phyloP scores from a whole-genome alignment of 306 rosid genomes.

The Sechiopsis laciniata region DNA sequence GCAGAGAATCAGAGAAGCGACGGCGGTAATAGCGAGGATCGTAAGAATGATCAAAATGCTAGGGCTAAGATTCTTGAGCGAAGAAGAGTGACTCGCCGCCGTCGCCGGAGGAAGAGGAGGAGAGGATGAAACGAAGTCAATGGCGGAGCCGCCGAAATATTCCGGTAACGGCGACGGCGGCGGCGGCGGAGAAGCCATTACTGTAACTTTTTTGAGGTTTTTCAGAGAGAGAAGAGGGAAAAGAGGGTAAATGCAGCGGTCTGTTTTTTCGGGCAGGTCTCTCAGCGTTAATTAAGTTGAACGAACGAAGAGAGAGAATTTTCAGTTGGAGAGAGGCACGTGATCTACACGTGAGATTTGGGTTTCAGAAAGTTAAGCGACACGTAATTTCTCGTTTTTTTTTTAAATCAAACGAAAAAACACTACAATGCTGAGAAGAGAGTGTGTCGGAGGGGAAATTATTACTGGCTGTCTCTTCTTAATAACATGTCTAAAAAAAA shows the following conservation, averaged over 20 bases:
- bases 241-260: conserved; percentile 14
- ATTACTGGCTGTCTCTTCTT: not conserved
- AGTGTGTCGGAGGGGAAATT: not conserved
- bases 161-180: conserved; percentile 15
- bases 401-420: not conserved
- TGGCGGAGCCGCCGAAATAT: not conserved
- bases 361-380: not conserved
- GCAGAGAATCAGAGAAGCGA: conserved; percentile 20
- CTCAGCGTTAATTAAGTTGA: not conserved
- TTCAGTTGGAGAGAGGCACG: conserved; percentile 1
- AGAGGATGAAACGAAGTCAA: conserved; percentile 12
- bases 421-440: not conserved
- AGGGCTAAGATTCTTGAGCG: conserved; percentile 12
- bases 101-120: conserved; percentile 5
- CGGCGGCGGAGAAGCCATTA: conserved; percentile 17
- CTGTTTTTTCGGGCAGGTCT: conserved; percentile 18
- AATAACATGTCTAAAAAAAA: too few species aligned
- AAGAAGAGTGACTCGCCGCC: conserved; percentile 2
- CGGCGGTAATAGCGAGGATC: conserved; percentile 11
- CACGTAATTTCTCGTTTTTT: not conserved
- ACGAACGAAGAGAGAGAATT: conserved; percentile 7
- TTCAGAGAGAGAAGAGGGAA: conserved; percentile 9
- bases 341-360: conserved; percentile 11
- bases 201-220: too few species aligned
- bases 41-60: conserved; percentile 21